These are phyloP conservation scores for Magnusiomyces sp. DNA, from an alignment of 1,139 yeast species.

Conservation along the genomic window DNA sequence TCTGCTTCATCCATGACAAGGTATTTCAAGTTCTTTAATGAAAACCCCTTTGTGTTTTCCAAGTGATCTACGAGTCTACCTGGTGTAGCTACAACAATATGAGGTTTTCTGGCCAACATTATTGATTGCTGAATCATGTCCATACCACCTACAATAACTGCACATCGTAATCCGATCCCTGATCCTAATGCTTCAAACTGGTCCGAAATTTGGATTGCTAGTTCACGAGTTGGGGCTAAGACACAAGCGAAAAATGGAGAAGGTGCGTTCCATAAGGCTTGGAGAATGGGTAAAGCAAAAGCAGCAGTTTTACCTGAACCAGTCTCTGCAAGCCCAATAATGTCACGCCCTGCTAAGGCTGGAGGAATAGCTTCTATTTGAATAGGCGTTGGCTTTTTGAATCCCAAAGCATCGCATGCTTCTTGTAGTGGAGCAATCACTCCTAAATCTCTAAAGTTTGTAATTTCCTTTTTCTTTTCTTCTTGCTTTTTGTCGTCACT, in stretches of 20 bases:
- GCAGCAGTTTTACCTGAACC: constrained; percentile 93
- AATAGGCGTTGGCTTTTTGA: constrained; percentile 85
- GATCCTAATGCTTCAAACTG: constrained; percentile 92
- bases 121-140: constrained; percentile 97
- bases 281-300: constrained; percentile 80
- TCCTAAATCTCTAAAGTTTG: constrained; percentile 39
- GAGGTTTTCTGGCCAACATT: constrained; percentile 89
- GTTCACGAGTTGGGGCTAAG: constrained; percentile 92
- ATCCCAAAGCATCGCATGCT: constrained; percentile 71
- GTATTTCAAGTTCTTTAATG: constrained; percentile 67
- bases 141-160: constrained; percentile 95
- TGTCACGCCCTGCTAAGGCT: constrained; percentile 87
- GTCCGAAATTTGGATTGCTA: constrained; percentile 92
- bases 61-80: constrained; percentile 94
- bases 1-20: constrained; percentile 97
- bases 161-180: constrained; percentile 79
- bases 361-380: constrained; percentile 89
- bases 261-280: constrained; percentile 83
- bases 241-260: constrained; percentile 83
- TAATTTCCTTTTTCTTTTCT: constrained; percentile 4
- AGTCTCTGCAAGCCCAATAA: constrained; percentile 88
- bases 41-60: constrained; percentile 90
- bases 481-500: neutral
- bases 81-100: constrained; percentile 90
- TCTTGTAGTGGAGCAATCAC: constrained; percentile 71